These are phyloP conservation scores for Dysphania ambrosioides DNA, from an alignment of 148 eudicot genomes.

Conservation along the genomic window DNA sequence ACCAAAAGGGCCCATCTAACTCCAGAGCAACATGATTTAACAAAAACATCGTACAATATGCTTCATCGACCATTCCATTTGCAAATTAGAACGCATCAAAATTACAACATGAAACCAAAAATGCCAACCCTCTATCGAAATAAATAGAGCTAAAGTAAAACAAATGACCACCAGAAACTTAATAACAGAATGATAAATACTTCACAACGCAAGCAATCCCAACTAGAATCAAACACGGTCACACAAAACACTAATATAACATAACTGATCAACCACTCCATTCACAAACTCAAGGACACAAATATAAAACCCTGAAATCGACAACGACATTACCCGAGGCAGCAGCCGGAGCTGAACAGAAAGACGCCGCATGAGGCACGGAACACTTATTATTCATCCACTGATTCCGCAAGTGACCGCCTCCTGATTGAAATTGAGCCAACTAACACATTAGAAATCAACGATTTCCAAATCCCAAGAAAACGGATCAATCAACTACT, in stretches of 20 bases:
- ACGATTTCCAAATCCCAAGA: neutral
- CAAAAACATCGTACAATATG: neutral
- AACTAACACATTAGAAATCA: conserved; percentile 12
- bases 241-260: neutral
- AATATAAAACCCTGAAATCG: neutral
- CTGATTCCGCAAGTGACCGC: conserved; percentile 9
- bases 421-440: conserved; percentile 3
- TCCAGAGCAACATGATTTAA: neutral
- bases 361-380: conserved; percentile 18
- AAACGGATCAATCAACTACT: neutral
- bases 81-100: neutral
- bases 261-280: neutral
- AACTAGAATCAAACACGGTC: neutral
- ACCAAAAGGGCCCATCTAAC: neutral
- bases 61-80: neutral
- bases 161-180: neutral
- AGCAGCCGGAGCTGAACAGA: conserved; percentile 35
- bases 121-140: neutral
- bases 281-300: neutral
- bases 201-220: neutral
- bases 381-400: neutral
- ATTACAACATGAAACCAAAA: neutral
- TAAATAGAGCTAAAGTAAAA: conserved; percentile 16
- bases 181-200: neutral
- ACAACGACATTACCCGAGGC: conserved; percentile 34